Evolutionary conservation across 805 yeast species (phyloP).

Genomic region (Kodamaea neixiangensis): DNA sequence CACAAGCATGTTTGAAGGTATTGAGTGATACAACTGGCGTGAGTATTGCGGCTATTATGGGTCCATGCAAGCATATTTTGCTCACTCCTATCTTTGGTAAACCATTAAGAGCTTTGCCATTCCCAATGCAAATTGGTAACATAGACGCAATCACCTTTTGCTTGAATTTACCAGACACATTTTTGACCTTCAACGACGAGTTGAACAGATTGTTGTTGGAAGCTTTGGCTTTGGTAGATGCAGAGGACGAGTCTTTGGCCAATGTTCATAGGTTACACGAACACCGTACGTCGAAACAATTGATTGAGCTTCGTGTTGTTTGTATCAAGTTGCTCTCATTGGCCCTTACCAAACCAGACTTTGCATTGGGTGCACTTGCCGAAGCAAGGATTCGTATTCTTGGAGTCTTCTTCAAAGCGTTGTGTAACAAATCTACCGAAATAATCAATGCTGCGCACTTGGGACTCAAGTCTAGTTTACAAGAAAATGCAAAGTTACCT

Average conservation of each 20-base stretch:
- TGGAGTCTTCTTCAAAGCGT: slow-evolving; percentile 92
- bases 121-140: slow-evolving; percentile 98
- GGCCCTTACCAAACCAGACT: slow-evolving; percentile 83
- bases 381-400: slow-evolving; percentile 82
- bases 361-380: slow-evolving; percentile 70
- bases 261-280: slow-evolving; percentile 85
- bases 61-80: slow-evolving; percentile 78
- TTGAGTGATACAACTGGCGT: slow-evolving; percentile 71
- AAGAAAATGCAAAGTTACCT: slow-evolving; percentile 86
- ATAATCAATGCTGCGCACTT: slow-evolving; percentile 92
- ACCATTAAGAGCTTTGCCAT: slow-evolving; percentile 94
- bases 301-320: slow-evolving; percentile 83
- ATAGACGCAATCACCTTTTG: slow-evolving; percentile 97
- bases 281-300: slow-evolving; percentile 83
- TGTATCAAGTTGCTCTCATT: slow-evolving; percentile 81
- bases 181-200: slow-evolving; percentile 86
- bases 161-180: slow-evolving; percentile 74
- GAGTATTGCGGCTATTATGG: slow-evolving; percentile 72
- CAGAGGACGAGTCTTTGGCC: slow-evolving; percentile 94
- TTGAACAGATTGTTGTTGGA: slow-evolving; percentile 81
- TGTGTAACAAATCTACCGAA: slow-evolving; percentile 79
- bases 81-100: slow-evolving; percentile 95
- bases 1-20: slow-evolving; percentile 67
- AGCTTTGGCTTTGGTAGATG: slow-evolving; percentile 92
- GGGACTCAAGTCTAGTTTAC: slow-evolving; percentile 79